Evolutionary conservation across 257 asterid species (phyloP).

Genomic region (Primulina eburnea): DNA sequence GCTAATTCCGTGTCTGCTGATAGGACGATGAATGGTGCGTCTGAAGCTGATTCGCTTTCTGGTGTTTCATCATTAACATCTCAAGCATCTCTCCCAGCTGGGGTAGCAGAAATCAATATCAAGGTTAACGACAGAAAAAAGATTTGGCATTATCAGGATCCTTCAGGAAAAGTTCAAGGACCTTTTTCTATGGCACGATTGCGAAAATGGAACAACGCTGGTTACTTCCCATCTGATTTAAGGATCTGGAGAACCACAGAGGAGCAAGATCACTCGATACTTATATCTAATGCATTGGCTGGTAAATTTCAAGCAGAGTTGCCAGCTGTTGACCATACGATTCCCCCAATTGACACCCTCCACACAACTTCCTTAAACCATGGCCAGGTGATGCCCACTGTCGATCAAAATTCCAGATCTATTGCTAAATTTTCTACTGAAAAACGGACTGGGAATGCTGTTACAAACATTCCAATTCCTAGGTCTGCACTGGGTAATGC

Average conservation of each 20-base stretch:
- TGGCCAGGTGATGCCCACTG: slow-evolving; percentile 24
- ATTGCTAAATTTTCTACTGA: slow-evolving; percentile 26
- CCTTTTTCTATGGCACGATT: slow-evolving; percentile 87
- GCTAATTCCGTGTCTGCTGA: too few species aligned
- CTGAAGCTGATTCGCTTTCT: slow-evolving; percentile 47
- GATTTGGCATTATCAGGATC: slow-evolving; percentile 87
- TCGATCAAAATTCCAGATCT: slow-evolving; percentile 28
- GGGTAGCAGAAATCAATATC: slow-evolving; percentile 39
- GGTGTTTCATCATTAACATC: slow-evolving; percentile 38
- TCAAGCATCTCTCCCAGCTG: slow-evolving; percentile 41
- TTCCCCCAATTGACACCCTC: slow-evolving; percentile 19
- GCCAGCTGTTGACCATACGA: slow-evolving; percentile 36
- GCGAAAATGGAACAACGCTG: slow-evolving; percentile 90
- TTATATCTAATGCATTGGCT: slow-evolving; percentile 73
- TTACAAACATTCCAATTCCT: slow-evolving; percentile 48
- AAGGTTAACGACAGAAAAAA: slow-evolving; percentile 82
- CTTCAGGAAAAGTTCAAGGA: slow-evolving; percentile 94
- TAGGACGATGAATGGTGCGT: slow-evolving; percentile 31
- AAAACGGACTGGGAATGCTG: slow-evolving; percentile 32
- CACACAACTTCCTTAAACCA: slow-evolving; percentile 23
- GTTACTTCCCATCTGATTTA: slow-evolving; percentile 81
- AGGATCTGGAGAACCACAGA: slow-evolving; percentile 70
- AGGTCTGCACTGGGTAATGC: slow-evolving; percentile 36
- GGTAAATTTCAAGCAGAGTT: slow-evolving; percentile 60
- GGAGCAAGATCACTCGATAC: slow-evolving; percentile 53